A percentile compares a stretch with the other conserved stretches of the same genome.
Conservation (phyloP, 176 grass and related monocot genomes). For the Metroxylon sagu region DNA sequence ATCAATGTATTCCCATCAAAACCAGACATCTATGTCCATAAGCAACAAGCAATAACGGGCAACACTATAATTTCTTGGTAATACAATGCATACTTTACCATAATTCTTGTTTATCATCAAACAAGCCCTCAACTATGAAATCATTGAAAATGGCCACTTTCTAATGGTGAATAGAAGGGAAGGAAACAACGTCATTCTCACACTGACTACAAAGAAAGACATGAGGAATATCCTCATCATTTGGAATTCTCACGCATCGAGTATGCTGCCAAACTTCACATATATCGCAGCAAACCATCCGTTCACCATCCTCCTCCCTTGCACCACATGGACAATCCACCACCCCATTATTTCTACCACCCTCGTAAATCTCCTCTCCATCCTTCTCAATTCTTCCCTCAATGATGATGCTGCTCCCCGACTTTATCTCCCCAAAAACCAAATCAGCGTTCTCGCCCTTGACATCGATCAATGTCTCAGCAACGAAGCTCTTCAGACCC, state of each 20-base stretch:
- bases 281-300: conserved; percentile 73
- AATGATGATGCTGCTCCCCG: conserved; percentile 36
- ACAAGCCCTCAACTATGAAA: too few species aligned
- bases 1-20: too few species aligned
- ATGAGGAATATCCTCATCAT: conserved; percentile 44
- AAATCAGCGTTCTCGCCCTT: conserved; percentile 23
- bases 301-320: conserved; percentile 69
- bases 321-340: conserved; percentile 60
- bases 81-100: too few species aligned
- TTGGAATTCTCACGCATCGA: conserved; percentile 41
- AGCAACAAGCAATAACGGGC: too few species aligned
- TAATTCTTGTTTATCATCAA: too few species aligned
- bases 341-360: conserved; percentile 21
- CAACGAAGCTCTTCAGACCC: conserved; percentile 54
- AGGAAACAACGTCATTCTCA: conserved; percentile 46
- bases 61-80: too few species aligned
- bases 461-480: conserved; percentile 31
- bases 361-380: conserved; percentile 38
- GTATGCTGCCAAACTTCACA: conserved; percentile 87
- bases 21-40: too few species aligned
- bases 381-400: conserved; percentile 35
- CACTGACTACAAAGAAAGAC: conserved; percentile 62
- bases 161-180: conserved; percentile 50
- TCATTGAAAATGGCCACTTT: neutral
- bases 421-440: conserved; percentile 28